Percentiles rank a stretch among this genome's conserved stretches.
Conservation (phyloP, 257 asterid species). For the Mitragyna speciosa region DNA sequence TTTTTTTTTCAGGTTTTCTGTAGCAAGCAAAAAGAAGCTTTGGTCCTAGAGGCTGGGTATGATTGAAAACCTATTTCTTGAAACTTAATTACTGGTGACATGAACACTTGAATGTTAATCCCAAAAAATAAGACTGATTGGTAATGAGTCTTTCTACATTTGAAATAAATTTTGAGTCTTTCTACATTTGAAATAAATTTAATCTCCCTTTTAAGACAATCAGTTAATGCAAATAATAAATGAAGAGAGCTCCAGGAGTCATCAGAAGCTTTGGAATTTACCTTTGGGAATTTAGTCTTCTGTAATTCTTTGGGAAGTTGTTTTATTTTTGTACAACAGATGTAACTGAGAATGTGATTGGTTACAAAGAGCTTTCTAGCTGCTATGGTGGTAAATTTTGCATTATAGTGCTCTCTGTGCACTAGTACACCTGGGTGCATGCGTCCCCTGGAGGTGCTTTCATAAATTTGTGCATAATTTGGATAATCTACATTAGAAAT, state of each 20-base stretch:
- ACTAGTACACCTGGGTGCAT: too few species aligned
- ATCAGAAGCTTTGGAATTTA: neutral
- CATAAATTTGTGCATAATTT: too few species aligned
- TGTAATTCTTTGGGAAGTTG: neutral
- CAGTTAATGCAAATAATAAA: neutral
- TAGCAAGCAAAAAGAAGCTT: slow-evolving; percentile 26
- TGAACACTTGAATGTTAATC: neutral
- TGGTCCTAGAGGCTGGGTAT: slow-evolving; percentile 38
- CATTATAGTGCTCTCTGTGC: too few species aligned
- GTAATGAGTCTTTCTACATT: neutral
- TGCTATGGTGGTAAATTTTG: neutral
- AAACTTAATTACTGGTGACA: neutral
- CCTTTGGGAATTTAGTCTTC: neutral
- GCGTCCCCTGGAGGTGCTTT: too few species aligned
- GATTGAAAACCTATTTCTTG: neutral
- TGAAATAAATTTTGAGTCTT: neutral
- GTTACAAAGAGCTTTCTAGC: neutral
- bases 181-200: neutral
- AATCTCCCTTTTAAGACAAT: too few species aligned
- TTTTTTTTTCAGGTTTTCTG: slow-evolving; percentile 35
- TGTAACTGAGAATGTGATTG: too few species aligned
- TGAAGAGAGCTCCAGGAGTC: neutral
- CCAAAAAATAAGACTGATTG: neutral
- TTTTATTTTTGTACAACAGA: too few species aligned
- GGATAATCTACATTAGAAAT: too few species aligned